Evolutionary conservation across 2,329 filamentous ascomycete species (phyloP), one percentile per base, ranked within the genome.

Genomic region (Talaromyces islandicus): DNA sequence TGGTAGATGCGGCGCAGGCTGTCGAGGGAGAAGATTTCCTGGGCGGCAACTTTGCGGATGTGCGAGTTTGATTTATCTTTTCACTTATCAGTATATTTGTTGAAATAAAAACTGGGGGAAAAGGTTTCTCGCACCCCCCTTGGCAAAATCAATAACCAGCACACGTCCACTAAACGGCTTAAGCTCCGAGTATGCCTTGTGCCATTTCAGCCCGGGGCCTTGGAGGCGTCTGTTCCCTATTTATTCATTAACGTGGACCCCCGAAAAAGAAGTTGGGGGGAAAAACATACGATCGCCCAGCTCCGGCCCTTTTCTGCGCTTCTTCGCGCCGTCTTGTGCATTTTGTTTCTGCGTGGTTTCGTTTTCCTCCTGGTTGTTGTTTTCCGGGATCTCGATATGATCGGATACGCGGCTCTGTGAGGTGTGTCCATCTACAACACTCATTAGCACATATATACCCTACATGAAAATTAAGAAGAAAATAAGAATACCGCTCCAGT

Each of bases 131-230:
- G 7, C 59, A 71, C 71, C 70, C 57, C 68, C 68, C 32, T 69
- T 70, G 52, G 81, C 71, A 66, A 81, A 83, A 67, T 83, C 80
- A 48, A 83, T 78, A 59, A 83, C 73, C 62, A 83, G 68, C 6
- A 83, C 78, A 38, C 81, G 75, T 12, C 80, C 79, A 24, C 56
- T 43, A 32, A 64, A 57, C 27, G 64, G 62, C 41, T 69, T 67
- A 29, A 71, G 68, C 5, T 67, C 62, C 25, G 69, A 65, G 57
- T 71, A 72, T 1, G 69, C 63, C 50, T 71, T 72, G 59, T 75
- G 70, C 72, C 72, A 75, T 66, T 70, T 70, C 25, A 73, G 64
- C 7, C 67, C 69, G 19, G 68, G 69, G 51, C 65, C 65, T 53
- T 60, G 58, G 17, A 58, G 43, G 17, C 61, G 61, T 32, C 19